Evolutionary conservation across 495 filamentous ascomycete species (phyloP).

Genomic region (Hypoxylon fuscum): DNA sequence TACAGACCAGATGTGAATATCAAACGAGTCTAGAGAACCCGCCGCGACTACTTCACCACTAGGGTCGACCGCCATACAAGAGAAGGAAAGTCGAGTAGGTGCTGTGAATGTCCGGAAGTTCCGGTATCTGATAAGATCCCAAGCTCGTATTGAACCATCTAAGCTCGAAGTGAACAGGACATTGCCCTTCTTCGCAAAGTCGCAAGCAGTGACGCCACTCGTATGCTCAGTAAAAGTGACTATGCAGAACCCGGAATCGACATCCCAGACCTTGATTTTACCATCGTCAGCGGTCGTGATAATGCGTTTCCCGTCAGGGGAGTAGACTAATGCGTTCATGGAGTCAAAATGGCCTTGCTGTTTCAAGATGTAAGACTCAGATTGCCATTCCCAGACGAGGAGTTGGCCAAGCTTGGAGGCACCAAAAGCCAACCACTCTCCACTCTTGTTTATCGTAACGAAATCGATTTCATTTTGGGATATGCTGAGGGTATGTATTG

Average conservation of each 20-base stretch:
- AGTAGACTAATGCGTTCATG: conserved; percentile 94
- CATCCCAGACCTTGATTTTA: conserved; percentile 98
- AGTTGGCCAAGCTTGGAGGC: conserved; percentile 93
- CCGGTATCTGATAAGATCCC: conserved; percentile 95
- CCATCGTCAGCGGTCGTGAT: conserved; percentile 95
- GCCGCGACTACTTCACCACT: conserved; percentile 95
- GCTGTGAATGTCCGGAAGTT: conserved; percentile 98
- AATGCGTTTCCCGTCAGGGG: conserved; percentile 90
- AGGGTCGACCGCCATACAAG: conserved; percentile 93
- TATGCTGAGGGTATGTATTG: conserved; percentile 89
- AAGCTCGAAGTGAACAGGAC: conserved; percentile 94
- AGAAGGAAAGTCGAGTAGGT: conserved; percentile 88
- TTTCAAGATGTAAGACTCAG: conserved; percentile 98
- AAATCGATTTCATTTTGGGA: conserved; percentile 96
- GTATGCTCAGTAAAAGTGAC: conserved; percentile 98
- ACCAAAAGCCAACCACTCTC: conserved; percentile 98
- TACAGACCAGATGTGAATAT: conserved; percentile 97
- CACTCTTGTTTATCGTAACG: conserved; percentile 89
- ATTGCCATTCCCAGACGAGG: conserved; percentile 99
- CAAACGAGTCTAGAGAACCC: conserved; percentile 93
- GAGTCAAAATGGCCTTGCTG: conserved; percentile 97
- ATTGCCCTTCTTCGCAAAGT: conserved; percentile 92
- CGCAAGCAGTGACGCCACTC: conserved; percentile 91
- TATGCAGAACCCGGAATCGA: conserved; percentile 94
- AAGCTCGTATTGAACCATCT: conserved; percentile 92